Percentiles rank a stretch among this genome's conserved stretches.
These are phyloP conservation scores for Dinochytrium kinnereticum DNA, from an alignment of 371 early-diverging fungal genomes.

Conservation along the genomic window DNA sequence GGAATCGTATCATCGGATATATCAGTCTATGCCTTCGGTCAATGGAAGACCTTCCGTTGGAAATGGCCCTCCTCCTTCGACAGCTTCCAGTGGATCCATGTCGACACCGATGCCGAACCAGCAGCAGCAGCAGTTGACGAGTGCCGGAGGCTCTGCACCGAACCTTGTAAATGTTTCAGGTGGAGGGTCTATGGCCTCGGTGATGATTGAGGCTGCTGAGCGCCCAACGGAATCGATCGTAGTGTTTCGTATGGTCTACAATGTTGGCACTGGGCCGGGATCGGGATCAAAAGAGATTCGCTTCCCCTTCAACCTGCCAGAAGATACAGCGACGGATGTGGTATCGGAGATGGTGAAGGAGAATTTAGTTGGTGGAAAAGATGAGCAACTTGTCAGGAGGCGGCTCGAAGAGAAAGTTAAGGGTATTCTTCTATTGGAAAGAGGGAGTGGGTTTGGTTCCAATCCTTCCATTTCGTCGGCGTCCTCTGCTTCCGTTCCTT, in stretches of 20 bases:
- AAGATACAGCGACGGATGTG: conserved; percentile 76
- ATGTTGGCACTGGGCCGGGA: conserved; percentile 10
- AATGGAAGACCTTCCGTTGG: not conserved
- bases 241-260: conserved; percentile 49
- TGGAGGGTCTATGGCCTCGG: not conserved
- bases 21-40: not conserved
- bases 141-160: not conserved
- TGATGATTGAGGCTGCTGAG: conserved; percentile 40
- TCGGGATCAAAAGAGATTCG: conserved; percentile 59
- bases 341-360: conserved; percentile 60
- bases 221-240: conserved; percentile 30
- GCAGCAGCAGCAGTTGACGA: too few species aligned
- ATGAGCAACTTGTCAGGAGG: conserved; percentile 49
- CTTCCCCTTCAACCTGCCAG: conserved; percentile 71
- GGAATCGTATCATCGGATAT: not conserved
- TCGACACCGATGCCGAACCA: not conserved
- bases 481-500: not conserved
- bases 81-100: not conserved
- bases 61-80: not conserved
- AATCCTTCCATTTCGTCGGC: not conserved
- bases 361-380: conserved; percentile 44
- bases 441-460: not conserved
- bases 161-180: too few species aligned
- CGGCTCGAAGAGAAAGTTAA: conserved; percentile 42
- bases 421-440: not conserved